These are phyloP conservation scores for Pichia sp. DNA, from an alignment of 1,139 yeast genomes.

Conservation along the genomic window DNA sequence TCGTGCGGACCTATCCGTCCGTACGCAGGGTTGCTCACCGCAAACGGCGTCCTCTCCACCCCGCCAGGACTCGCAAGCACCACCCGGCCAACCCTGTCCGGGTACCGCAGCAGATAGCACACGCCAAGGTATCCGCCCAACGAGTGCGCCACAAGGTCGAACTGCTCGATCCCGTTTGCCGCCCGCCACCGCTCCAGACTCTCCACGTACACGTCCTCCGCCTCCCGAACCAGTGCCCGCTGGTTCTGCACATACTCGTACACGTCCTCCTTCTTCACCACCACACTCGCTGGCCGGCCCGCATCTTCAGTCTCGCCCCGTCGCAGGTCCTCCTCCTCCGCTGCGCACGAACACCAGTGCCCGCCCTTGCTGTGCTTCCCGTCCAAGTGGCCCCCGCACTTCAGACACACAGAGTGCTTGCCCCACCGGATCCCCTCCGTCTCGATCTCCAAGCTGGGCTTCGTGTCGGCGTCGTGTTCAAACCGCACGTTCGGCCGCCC, in stretches of 20 bases:
- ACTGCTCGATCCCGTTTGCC: constrained; percentile 48
- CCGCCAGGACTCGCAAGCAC: constrained; percentile 88
- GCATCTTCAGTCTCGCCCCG: not conserved
- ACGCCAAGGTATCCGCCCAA: constrained; percentile 87
- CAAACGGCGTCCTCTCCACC: constrained; percentile 67
- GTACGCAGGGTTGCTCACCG: constrained; percentile 46
- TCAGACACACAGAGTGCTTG: constrained; percentile 12
- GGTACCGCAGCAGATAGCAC: constrained; percentile 73
- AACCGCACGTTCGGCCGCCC: constrained; percentile 52
- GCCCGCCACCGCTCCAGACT: constrained; percentile 82
- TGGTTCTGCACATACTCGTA: constrained; percentile 35
- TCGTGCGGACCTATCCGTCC: constrained; percentile 5
- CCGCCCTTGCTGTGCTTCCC: constrained; percentile 13
- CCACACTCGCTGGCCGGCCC: constrained; percentile 4
- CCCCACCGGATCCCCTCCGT: constrained; percentile 20
- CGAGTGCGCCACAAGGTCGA: constrained; percentile 84
- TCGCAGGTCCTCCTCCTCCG: constrained; percentile 10
- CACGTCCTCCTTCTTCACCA: constrained; percentile 22
- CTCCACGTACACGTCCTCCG: constrained; percentile 75
- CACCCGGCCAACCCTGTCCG: constrained; percentile 58
- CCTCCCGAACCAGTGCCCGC: constrained; percentile 42
- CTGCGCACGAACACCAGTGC: constrained; percentile 18
- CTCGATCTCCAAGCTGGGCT: constrained; percentile 22
- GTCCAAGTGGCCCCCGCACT: constrained; percentile 20
- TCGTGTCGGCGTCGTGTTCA: constrained; percentile 23